Evolutionary conservation across 345 rosid genomes (phyloP).

Genomic region (Populus euphratica): DNA sequence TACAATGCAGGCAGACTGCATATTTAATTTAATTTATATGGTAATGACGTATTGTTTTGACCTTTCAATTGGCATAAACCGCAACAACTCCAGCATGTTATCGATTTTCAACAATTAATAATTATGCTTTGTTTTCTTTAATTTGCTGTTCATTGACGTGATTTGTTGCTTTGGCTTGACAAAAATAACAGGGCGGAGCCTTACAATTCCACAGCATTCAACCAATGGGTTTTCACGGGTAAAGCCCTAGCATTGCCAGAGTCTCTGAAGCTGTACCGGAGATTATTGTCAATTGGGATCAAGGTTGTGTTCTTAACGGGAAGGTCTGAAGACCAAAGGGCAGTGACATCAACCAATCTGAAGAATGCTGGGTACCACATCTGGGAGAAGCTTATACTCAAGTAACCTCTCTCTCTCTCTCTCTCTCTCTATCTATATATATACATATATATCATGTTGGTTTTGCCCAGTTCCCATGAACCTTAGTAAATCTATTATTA

Average conservation of each 20-base stretch:
- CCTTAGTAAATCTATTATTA: not conserved
- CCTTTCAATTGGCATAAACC: too few species aligned
- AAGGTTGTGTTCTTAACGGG: constrained; percentile 46
- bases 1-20: too few species aligned
- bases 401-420: constrained; percentile 14
- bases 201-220: constrained; percentile 23
- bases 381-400: constrained; percentile 43
- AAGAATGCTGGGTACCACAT: constrained; percentile 33
- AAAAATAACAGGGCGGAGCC: constrained; percentile 20
- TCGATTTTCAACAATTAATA: too few species aligned
- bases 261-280: constrained; percentile 28
- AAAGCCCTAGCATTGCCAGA: constrained; percentile 37
- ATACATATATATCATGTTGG: too few species aligned
- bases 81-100: too few species aligned
- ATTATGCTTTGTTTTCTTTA: too few species aligned
- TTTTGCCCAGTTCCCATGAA: too few species aligned
- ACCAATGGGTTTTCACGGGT: constrained; percentile 31
- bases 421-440: too few species aligned
- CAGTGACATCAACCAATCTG: constrained; percentile 28
- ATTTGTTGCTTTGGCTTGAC: too few species aligned
- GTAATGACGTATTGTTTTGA: too few species aligned
- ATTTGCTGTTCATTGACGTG: too few species aligned
- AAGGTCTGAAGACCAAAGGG: constrained; percentile 25
- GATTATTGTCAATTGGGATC: constrained; percentile 27
- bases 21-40: too few species aligned